Percentiles rank a stretch among this genome's conserved stretches.
Conservation (phyloP, 805 yeast genomes). For the Hanseniaspora guilliermondii region DNA sequence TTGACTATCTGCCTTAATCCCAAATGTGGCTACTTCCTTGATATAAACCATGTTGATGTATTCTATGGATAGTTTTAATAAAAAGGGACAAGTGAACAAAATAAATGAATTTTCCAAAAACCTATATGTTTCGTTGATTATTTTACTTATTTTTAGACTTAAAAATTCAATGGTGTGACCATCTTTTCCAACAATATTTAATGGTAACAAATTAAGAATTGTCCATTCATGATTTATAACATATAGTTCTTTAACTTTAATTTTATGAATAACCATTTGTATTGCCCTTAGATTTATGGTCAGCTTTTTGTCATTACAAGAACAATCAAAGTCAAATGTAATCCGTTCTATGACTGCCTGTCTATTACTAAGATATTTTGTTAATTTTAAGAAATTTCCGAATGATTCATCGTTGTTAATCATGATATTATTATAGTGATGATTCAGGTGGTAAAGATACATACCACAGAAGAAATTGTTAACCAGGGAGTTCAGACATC, state of each 20-base stretch:
- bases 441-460: background rate
- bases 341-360: background rate
- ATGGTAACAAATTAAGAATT: background rate
- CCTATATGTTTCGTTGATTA: background rate
- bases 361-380: no score
- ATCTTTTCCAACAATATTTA: background rate
- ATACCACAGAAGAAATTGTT: background rate
- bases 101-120: background rate
- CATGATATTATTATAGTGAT: background rate
- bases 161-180: background rate
- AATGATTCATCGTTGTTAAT: background rate
- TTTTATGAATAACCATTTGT: background rate
- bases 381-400: background rate
- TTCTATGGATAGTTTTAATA: background rate
- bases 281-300: background rate
- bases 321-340: background rate
- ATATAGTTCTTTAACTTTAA: background rate
- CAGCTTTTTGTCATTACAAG: background rate
- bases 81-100: background rate
- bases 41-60: background rate
- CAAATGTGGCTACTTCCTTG: background rate
- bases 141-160: background rate
- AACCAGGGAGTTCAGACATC: background rate
- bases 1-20: background rate
- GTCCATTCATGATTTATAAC: conserved; percentile 3